These are phyloP conservation scores for Gentiana straminea DNA, from an alignment of 257 asterid genomes.

Conservation along the genomic window DNA sequence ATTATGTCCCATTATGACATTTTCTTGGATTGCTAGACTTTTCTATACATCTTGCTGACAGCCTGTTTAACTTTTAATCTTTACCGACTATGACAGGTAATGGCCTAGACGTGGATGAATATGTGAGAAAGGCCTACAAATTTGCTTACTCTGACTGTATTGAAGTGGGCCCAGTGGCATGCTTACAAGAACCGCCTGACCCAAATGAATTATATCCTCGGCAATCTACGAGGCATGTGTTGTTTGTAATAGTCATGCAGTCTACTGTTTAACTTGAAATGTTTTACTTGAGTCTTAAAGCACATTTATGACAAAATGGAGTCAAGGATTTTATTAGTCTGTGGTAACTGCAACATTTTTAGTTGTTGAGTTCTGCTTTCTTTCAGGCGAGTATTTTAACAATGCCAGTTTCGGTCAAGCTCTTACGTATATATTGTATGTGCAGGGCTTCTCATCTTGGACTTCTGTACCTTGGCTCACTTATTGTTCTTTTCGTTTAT, in stretches of 20 bases:
- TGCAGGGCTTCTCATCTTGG: constrained; percentile 97
- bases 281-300: too few species aligned
- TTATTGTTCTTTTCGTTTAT: constrained; percentile 78
- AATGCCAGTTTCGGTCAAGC: too few species aligned
- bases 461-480: constrained; percentile 90
- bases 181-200: constrained; percentile 96
- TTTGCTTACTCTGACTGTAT: constrained; percentile 95
- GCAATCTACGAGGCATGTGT: constrained; percentile 70
- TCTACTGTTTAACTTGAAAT: too few species aligned
- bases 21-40: constrained; percentile 9
- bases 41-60: neutral
- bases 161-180: constrained; percentile 95
- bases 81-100: constrained; percentile 43
- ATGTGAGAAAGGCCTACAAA: constrained; percentile 92
- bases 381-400: neutral
- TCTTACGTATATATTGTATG: constrained; percentile 10
- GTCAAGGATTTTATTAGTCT: neutral
- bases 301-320: too few species aligned
- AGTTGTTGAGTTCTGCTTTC: neutral
- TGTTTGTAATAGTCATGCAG: constrained; percentile 2
- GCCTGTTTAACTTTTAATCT: neutral
- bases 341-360: too few species aligned
- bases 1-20: neutral
- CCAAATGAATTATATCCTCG: constrained; percentile 95
- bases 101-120: constrained; percentile 93